phyloP scores from a whole-genome alignment of 805 yeast species.

The Starmerella khaoyaiensis region DNA sequence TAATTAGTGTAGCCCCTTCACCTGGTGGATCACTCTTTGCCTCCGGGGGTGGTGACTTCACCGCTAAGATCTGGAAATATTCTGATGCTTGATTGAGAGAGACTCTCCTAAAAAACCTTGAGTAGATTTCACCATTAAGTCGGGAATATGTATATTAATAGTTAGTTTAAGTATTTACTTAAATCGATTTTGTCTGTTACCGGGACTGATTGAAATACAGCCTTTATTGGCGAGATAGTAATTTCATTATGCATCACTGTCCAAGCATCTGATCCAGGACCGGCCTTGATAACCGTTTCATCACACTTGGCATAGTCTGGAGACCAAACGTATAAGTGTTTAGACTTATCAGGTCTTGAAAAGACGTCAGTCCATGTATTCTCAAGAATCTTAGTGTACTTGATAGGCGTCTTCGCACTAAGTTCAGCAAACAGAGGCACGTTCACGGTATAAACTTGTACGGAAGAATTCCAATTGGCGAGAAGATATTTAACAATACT shows the following conservation, averaged over 20 bases:
- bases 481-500: constrained; percentile 48
- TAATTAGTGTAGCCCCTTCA: constrained; percentile 84
- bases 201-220: constrained; percentile 15
- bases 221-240: constrained; percentile 24
- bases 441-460: constrained; percentile 72
- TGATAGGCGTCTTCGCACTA: constrained; percentile 46
- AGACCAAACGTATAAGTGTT: constrained; percentile 49
- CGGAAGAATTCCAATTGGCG: constrained; percentile 41
- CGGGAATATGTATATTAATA: no score
- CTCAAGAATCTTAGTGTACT: constrained; percentile 65
- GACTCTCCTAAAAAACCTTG: no score
- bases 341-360: constrained; percentile 7
- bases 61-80: constrained; percentile 89
- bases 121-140: no score
- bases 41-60: constrained; percentile 94
- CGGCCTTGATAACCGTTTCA: constrained; percentile 34
- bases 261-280: constrained; percentile 52
- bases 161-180: not conserved
- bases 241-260: constrained; percentile 51
- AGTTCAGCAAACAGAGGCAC: constrained; percentile 57
- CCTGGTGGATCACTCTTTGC: constrained; percentile 85
- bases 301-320: constrained; percentile 69
- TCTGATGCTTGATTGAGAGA: no score
- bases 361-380: constrained; percentile 71
- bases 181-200: constrained; percentile 11